Base-by-base conservation (phyloP, 1,139 yeast species). In the Saccharomycopsis hybrid region DNA sequence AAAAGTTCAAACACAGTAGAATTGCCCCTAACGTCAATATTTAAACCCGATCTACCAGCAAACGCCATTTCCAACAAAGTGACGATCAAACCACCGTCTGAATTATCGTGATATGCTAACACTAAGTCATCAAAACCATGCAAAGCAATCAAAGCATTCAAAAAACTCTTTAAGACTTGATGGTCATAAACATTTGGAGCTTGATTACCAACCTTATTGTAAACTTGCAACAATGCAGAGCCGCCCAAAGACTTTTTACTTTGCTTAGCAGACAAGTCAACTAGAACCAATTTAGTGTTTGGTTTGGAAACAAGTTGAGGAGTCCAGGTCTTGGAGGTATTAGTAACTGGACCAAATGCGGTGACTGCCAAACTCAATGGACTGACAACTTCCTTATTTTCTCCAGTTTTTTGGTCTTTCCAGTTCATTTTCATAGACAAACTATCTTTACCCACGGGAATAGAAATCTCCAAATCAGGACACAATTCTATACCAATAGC, bases 401-500 rank as follows among this genome's bases (percentile, higher is more conserved):
- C 41, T 25, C 49, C 49, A 31, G 42, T 42, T n/a, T 44, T 39
- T 40, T 29, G 32, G 57, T 82, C 79, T 53, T 78, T 92, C 98
- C 98, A 94, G 64, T 85, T 84, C 98, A 94, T 94, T 71, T 89
- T 89, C 98, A 94, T 90, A 31, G 97, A 90, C 97, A 92, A 89
- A 46, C 97, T 90, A 67, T 94, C 99, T 71, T 94, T 94, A 60
- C 99, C 99, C 41, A 94, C 98, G 13, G 99, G 99, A 54, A 94
- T 89, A 28, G 95, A 75, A 56, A 94, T 71, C 44, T 95, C 97
- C 57, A 94, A 76, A 54, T 79, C 92, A 35, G 98, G 97, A 69
- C 98, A 94, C 61, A 94, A 76, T 59, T 89, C 97, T 63, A 90
- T 66, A 59, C 97, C 97, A 62, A 94, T 82, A 3, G 98, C 97